Evolutionary conservation across 2,329 filamentous ascomycete species (phyloP).

Genomic region (Talaromyces piceae): DNA sequence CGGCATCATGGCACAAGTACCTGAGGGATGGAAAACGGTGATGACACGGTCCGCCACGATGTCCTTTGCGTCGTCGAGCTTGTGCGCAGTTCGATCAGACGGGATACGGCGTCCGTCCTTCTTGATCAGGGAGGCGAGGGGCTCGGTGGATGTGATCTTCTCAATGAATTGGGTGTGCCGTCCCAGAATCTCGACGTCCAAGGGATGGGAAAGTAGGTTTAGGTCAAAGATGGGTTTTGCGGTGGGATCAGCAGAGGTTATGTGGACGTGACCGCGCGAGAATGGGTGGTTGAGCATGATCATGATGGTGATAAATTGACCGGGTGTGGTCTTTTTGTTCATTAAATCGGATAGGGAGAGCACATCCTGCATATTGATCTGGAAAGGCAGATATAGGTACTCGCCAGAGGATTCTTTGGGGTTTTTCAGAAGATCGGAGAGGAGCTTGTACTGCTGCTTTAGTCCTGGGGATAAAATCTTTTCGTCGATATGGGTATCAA

Average conservation of each 20-base stretch:
- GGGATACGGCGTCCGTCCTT: conserved; percentile 1
- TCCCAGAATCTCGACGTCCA: conserved; percentile 6
- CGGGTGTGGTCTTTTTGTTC: not conserved
- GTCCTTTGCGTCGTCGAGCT: conserved; percentile 12
- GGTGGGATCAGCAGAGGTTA: not conserved
- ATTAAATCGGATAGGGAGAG: conserved; percentile 1
- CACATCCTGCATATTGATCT: conserved; percentile 4
- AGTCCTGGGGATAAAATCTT: not conserved
- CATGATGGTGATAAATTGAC: conserved; percentile 9
- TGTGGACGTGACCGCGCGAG: conserved; percentile 10
- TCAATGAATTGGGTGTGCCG: conserved; percentile 8
- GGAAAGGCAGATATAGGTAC: conserved; percentile 7
- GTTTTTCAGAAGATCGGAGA: not conserved
- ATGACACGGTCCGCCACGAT: conserved; percentile 42
- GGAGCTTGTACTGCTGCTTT: conserved; percentile 7
- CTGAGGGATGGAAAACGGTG: conserved; percentile 33
- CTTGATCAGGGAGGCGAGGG: conserved; percentile 10
- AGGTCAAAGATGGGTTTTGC: conserved; percentile 1
- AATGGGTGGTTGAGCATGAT: conserved; percentile 8
- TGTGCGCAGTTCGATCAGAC: conserved; percentile 3
- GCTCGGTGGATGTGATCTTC: conserved; percentile 3
- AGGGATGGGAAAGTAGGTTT: not conserved
- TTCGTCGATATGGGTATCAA: not conserved
- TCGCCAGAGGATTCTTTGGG: conserved; percentile 6
- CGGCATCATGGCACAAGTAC: conserved; percentile 28